Conservation (phyloP, 208 protist genomes). For the Vickermania ingenoplastis region DNA sequence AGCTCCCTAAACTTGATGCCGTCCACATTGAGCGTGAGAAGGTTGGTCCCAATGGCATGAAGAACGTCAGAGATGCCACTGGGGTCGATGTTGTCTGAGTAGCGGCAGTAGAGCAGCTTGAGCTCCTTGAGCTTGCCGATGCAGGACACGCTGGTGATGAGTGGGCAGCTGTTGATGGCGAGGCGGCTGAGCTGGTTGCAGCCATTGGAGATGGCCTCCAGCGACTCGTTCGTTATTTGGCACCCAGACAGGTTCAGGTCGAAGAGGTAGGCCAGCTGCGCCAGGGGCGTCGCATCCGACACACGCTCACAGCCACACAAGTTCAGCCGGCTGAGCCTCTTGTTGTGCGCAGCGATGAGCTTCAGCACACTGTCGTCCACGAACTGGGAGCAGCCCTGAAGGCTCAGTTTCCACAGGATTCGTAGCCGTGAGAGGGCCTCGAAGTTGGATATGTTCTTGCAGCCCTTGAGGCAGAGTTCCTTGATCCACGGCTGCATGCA, state of each 20-base stretch:
- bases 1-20: slow-evolving; percentile 40
- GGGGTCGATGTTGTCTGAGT: slow-evolving; percentile 50
- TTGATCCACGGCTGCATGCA: slow-evolving; percentile 49
- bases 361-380: slow-evolving; percentile 45
- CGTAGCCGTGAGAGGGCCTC: slow-evolving; percentile 29
- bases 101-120: slow-evolving; percentile 71
- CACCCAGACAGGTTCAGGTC: slow-evolving; percentile 58
- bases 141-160: slow-evolving; percentile 31
- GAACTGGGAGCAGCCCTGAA: slow-evolving; percentile 47
- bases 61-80: slow-evolving; percentile 31
- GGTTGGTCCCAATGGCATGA: slow-evolving; percentile 26
- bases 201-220: slow-evolving; percentile 35
- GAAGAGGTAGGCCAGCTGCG: slow-evolving; percentile 46
- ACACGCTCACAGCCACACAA: slow-evolving; percentile 55
- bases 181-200: slow-evolving; percentile 57
- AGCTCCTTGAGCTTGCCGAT: slow-evolving; percentile 39
- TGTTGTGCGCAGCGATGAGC: slow-evolving; percentile 44
- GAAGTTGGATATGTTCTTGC: slow-evolving; percentile 51
- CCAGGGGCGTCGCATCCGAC: slow-evolving; percentile 35
- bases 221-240: slow-evolving; percentile 30
- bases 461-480: slow-evolving; percentile 44
- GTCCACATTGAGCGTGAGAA: slow-evolving; percentile 65
- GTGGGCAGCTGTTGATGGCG: slow-evolving; percentile 63
- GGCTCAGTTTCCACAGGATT: slow-evolving; percentile 58
- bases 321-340: slow-evolving; percentile 58